These are phyloP conservation scores for Penicillium cataractarum DNA, from an alignment of 495 filamentous ascomycete species.

Conservation along the genomic window DNA sequence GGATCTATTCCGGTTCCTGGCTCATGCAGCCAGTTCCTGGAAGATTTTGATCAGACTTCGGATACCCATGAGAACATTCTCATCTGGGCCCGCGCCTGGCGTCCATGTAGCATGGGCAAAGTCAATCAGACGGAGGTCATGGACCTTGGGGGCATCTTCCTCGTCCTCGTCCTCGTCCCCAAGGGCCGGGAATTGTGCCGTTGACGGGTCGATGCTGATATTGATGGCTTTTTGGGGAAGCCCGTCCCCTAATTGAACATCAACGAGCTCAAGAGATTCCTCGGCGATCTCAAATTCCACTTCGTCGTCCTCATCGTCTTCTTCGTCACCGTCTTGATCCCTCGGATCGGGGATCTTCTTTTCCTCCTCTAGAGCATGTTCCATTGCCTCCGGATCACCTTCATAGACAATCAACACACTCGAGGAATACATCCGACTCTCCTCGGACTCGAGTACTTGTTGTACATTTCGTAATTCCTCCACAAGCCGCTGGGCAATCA, in stretches of 20 bases:
- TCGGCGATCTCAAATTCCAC: slow-evolving; percentile 58
- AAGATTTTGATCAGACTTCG: slow-evolving; percentile 74
- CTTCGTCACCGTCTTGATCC: slow-evolving; percentile 35
- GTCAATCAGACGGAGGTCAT: slow-evolving; percentile 87
- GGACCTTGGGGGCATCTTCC: slow-evolving; percentile 69
- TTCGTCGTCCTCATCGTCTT: slow-evolving; percentile 58
- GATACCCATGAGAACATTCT: slow-evolving; percentile 79
- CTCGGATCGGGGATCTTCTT: slow-evolving; percentile 41
- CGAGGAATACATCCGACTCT: slow-evolving; percentile 92
- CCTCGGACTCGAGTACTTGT: slow-evolving; percentile 67
- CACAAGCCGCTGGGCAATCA: slow-evolving; percentile 65
- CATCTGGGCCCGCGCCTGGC: slow-evolving; percentile 83
- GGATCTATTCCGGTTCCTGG: slow-evolving; percentile 1
- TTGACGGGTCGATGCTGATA: slow-evolving; percentile 44
- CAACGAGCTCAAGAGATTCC: slow-evolving; percentile 39
- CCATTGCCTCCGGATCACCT: slow-evolving; percentile 73
- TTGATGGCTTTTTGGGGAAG: slow-evolving; percentile 41
- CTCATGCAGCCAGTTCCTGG: slow-evolving; percentile 55
- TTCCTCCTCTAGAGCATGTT: slow-evolving; percentile 65
- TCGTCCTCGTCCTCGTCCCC: slow-evolving; percentile 73
- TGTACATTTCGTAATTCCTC: slow-evolving; percentile 68
- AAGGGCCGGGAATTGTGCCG: slow-evolving; percentile 37
- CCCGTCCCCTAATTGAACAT: slow-evolving; percentile 35
- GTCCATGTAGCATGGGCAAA: slow-evolving; percentile 93
- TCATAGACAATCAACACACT: slow-evolving; percentile 92